Evolutionary conservation across 1,284 basidiomycete species (phyloP).

Genomic region (Microbotryomycetes sp.): DNA sequence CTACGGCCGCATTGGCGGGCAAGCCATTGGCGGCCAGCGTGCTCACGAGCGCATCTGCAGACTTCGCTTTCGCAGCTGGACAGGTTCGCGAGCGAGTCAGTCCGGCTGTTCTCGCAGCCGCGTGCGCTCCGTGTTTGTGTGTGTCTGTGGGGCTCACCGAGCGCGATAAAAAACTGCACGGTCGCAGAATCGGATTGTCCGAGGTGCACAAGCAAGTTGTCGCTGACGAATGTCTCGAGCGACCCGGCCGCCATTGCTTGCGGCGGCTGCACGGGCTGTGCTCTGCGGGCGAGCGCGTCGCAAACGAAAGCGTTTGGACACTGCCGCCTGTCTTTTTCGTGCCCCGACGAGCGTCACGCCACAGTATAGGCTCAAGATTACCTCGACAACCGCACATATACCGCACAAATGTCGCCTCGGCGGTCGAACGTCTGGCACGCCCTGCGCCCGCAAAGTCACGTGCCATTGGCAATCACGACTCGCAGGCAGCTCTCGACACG

Average conservation of each 20-base stretch:
- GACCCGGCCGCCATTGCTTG: background rate
- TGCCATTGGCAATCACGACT: background rate
- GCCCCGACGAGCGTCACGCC: background rate
- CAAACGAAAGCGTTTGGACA: too few species aligned
- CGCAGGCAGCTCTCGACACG: background rate
- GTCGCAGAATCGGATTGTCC: slow-evolving; percentile 31
- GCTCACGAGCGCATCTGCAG: slow-evolving; percentile 65
- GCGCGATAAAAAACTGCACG: slow-evolving; percentile 31
- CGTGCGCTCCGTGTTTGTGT: background rate
- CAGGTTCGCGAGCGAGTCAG: background rate
- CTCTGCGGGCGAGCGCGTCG: too few species aligned
- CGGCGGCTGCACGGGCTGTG: too few species aligned
- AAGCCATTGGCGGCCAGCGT: slow-evolving; percentile 70
- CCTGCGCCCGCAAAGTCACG: background rate
- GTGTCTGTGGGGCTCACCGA: slow-evolving; percentile 7
- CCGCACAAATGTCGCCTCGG: too few species aligned
- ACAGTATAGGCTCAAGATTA: too few species aligned
- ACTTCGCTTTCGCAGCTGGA: slow-evolving; percentile 75
- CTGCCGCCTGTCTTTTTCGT: too few species aligned
- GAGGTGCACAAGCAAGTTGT: slow-evolving; percentile 30
- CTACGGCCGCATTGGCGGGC: slow-evolving; percentile 66
- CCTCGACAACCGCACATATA: too few species aligned
- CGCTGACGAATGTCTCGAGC: slow-evolving; percentile 31
- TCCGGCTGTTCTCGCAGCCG: too few species aligned
- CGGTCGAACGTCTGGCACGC: background rate